Evolutionary conservation across 2,329 filamentous ascomycete species (phyloP).

Genomic region (Thermoascus crustaceus): DNA sequence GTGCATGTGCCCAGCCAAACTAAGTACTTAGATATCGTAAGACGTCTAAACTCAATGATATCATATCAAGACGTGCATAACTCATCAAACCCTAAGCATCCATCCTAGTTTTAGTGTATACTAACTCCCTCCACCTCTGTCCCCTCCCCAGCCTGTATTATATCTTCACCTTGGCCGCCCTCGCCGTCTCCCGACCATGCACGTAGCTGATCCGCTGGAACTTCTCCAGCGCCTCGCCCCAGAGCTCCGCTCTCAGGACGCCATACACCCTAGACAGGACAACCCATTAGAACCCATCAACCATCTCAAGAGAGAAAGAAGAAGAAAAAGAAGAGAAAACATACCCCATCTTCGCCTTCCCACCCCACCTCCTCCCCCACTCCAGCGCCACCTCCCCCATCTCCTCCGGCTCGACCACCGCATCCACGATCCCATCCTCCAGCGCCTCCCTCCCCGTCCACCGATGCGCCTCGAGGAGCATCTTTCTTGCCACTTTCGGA

Average conservation of each 20-base stretch:
- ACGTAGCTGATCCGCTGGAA: constrained; percentile 48
- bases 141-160: not conserved
- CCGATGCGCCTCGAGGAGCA: constrained; percentile 48
- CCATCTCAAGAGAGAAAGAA: not conserved
- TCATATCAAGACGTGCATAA: too few species aligned
- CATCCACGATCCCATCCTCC: constrained; percentile 48
- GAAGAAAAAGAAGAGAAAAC: too few species aligned
- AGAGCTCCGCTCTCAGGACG: constrained; percentile 45
- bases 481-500: constrained; percentile 46
- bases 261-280: constrained; percentile 36
- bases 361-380: constrained; percentile 36
- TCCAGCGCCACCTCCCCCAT: constrained; percentile 42
- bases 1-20: too few species aligned
- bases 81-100: too few species aligned
- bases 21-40: too few species aligned
- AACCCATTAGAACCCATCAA: too few species aligned
- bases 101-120: too few species aligned
- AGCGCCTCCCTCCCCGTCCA: constrained; percentile 48
- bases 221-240: constrained; percentile 45
- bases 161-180: not conserved
- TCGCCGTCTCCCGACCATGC: constrained; percentile 33
- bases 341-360: constrained; percentile 26
- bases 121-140: not conserved
- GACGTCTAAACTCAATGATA: too few species aligned
- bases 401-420: constrained; percentile 39